A percentile compares a stretch with the other conserved stretches of the same genome.
These are phyloP conservation scores for Colletotrichum abscissum DNA, from an alignment of 2,329 filamentous ascomycete species.

Conservation along the genomic window DNA sequence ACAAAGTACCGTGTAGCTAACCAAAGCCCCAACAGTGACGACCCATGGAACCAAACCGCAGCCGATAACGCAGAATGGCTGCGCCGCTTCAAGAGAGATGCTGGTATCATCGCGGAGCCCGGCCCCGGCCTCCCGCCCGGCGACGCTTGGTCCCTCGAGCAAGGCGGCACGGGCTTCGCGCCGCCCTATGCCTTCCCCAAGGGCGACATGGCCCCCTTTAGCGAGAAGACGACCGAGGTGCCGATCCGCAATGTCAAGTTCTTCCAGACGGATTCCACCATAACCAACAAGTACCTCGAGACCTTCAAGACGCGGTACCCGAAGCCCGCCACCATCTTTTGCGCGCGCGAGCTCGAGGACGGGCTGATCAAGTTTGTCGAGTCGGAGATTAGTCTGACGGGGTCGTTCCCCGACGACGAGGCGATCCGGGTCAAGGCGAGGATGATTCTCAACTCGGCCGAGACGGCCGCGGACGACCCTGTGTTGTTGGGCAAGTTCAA, in stretches of 20 bases:
- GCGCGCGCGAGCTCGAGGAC: conserved; percentile 68
- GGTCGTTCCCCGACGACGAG: conserved; percentile 59
- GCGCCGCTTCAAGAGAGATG: conserved; percentile 69
- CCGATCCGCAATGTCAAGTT: conserved; percentile 50
- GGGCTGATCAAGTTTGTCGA: conserved; percentile 62
- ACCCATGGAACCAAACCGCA: conserved; percentile 73
- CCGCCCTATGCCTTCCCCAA: conserved; percentile 65
- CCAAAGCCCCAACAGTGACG: conserved; percentile 55
- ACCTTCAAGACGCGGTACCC: conserved; percentile 55
- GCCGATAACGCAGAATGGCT: conserved; percentile 75
- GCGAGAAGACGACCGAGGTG: conserved; percentile 40
- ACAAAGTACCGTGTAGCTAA: conserved; percentile 34
- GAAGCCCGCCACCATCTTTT: conserved; percentile 65
- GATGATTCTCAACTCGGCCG: conserved; percentile 57
- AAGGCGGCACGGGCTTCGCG: conserved; percentile 65
- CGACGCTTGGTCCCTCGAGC: conserved; percentile 57
- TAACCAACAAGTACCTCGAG: conserved; percentile 61
- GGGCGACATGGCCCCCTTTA: conserved; percentile 38
- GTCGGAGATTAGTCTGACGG: conserved; percentile 49
- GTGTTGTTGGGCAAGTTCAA: conserved; percentile 66
- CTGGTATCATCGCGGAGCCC: conserved; percentile 60
- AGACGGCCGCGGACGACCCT: conserved; percentile 66
- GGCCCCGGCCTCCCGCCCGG: conserved; percentile 61
- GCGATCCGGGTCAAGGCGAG: conserved; percentile 58
- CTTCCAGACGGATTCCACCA: conserved; percentile 55